These are phyloP conservation scores for Boeremia exigua DNA, from an alignment of 2,329 filamentous ascomycete species.

Conservation along the genomic window DNA sequence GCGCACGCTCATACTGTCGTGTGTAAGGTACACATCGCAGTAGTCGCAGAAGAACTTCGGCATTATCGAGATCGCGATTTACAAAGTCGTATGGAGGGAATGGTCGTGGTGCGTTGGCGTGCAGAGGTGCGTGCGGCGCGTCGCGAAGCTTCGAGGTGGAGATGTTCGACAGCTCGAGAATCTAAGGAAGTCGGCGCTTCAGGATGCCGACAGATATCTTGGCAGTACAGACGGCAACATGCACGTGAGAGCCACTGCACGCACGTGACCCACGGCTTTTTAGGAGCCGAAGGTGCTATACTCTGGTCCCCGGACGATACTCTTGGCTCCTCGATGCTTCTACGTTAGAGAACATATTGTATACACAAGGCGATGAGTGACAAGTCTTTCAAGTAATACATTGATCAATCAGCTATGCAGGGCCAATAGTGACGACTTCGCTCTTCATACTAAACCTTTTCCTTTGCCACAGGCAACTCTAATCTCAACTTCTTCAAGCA, in stretches of 20 bases:
- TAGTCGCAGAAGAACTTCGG: constrained; percentile 71
- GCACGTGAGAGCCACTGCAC: constrained; percentile 2
- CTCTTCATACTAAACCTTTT: neutral
- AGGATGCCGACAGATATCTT: constrained; percentile 27
- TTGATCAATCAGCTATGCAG: neutral
- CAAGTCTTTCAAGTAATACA: neutral
- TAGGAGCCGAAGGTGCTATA: too few species aligned
- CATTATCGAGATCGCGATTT: constrained; percentile 16
- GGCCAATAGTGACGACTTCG: neutral
- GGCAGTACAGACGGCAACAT: constrained; percentile 4
- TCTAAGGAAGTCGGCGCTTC: constrained; percentile 22
- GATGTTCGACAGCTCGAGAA: constrained; percentile 21
- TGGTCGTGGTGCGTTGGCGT: neutral
- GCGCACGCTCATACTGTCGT: constrained; percentile 99
- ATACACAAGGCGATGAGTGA: neutral
- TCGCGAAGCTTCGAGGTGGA: constrained; percentile 27
- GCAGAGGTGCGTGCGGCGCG: constrained; percentile 17
- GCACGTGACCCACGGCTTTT: too few species aligned
- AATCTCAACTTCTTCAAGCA: constrained; percentile 32
- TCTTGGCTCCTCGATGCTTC: too few species aligned
- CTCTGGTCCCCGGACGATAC: too few species aligned
- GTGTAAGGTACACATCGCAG: constrained; percentile 99
- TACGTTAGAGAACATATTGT: neutral
- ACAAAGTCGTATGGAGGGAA: neutral
- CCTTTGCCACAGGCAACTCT: constrained; percentile 13